These are phyloP conservation scores for Suillus americanus DNA, from an alignment of 768 basidiomycete genomes.

Conservation along the genomic window DNA sequence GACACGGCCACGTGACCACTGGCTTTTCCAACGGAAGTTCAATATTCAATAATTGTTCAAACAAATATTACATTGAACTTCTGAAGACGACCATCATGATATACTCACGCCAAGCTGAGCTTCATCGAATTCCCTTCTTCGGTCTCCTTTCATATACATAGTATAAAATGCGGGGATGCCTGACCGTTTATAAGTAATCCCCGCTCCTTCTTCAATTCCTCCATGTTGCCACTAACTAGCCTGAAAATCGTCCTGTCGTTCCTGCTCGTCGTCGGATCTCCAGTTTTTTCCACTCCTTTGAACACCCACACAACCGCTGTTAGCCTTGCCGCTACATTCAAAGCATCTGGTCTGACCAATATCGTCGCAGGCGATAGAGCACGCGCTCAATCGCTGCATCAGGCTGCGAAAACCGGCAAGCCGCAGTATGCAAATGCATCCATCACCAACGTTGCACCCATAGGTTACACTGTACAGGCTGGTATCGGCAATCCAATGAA, in stretches of 20 bases:
- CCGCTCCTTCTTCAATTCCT: not conserved
- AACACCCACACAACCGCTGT: not conserved
- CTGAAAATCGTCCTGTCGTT: not conserved
- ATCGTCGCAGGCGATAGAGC: conserved; percentile 4
- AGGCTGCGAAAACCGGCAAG: not conserved
- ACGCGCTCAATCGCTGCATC: not conserved
- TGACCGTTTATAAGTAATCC: not conserved
- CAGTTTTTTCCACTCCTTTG: not conserved
- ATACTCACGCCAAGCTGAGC: not conserved
- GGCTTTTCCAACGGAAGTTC: not conserved
- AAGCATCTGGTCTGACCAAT: not conserved
- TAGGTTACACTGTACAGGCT: conserved; percentile 26
- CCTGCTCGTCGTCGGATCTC: not conserved
- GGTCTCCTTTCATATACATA: not conserved
- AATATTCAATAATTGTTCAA: not conserved
- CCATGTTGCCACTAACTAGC: not conserved
- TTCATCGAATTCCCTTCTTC: not conserved
- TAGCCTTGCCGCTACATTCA: conserved; percentile 5
- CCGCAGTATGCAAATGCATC: not conserved
- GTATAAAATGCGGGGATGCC: not conserved
- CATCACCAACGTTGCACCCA: conserved; percentile 13
- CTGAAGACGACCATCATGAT: not conserved
- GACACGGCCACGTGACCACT: not conserved
- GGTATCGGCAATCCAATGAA: conserved; percentile 15
- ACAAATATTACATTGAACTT: not conserved